Evolutionary conservation across 148 eudicot genomes (phyloP).

Genomic region (Fagopyrum tataricum): DNA sequence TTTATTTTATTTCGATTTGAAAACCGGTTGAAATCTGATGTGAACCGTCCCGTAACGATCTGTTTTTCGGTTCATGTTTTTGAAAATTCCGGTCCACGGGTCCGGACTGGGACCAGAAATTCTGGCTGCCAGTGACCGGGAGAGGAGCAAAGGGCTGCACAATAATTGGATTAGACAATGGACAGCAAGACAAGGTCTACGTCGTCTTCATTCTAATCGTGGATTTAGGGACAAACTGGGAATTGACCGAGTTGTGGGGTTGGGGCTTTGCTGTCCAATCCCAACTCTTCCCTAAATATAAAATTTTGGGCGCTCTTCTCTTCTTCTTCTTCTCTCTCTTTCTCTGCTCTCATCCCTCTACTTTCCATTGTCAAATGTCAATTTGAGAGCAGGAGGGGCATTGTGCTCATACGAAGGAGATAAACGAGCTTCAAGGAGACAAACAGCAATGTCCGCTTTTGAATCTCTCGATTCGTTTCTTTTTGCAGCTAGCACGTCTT

Average conservation of each 20-base stretch:
- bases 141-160: background rate
- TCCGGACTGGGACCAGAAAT: no score
- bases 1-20: no score
- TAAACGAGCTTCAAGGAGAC: background rate
- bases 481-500: slow-evolving; percentile 58
- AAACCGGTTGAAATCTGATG: no score
- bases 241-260: slow-evolving; percentile 7
- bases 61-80: no score
- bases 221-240: slow-evolving; percentile 7
- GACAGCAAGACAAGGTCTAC: background rate
- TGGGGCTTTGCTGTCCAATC: slow-evolving; percentile 10
- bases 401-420: background rate
- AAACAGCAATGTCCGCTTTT: slow-evolving; percentile 33
- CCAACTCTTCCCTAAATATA: slow-evolving; percentile 24
- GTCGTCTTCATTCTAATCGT: background rate
- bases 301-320: slow-evolving; percentile 30
- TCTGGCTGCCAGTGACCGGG: background rate
- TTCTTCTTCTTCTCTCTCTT: slow-evolving; percentile 8
- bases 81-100: no score
- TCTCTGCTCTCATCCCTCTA: slow-evolving; percentile 18
- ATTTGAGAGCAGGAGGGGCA: slow-evolving; percentile 35
- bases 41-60: no score
- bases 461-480: slow-evolving; percentile 60
- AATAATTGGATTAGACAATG: background rate
- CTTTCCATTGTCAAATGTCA: slow-evolving; percentile 31